Conservation (phyloP, 2,329 filamentous ascomycete genomes). For the Calycina herbarum region DNA sequence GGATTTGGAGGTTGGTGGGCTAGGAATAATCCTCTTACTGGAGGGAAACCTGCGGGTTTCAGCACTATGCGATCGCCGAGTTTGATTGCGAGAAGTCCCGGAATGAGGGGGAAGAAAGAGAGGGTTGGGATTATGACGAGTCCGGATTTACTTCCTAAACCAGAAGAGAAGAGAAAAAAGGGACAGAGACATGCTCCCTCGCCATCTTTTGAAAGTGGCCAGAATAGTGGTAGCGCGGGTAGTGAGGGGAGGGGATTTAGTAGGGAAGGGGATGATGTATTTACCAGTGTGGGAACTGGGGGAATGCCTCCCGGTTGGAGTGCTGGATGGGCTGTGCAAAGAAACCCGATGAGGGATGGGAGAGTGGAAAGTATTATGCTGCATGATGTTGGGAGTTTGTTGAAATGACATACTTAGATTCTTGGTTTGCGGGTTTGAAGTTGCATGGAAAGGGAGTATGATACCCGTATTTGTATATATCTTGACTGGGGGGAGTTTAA, state of each 20-base stretch:
- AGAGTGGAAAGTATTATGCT: conserved; percentile 33
- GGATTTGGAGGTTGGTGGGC: conserved; percentile 15
- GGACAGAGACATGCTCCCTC: conserved; percentile 14
- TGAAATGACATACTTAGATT: conserved; percentile 23
- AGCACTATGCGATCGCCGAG: conserved; percentile 16
- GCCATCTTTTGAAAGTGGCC: background rate
- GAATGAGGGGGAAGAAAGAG: conserved; percentile 24
- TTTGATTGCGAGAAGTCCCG: conserved; percentile 22
- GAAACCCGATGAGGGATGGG: conserved; percentile 15
- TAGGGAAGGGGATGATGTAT: conserved; percentile 20
- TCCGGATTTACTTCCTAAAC: conserved; percentile 26
- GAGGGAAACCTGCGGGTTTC: conserved; percentile 32
- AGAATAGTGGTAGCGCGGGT: conserved; percentile 20
- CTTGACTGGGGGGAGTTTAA: background rate
- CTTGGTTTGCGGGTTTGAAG: background rate
- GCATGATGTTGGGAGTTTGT: conserved; percentile 33
- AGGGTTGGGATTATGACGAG: conserved; percentile 32
- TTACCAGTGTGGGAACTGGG: conserved; percentile 11
- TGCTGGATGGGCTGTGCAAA: conserved; percentile 32
- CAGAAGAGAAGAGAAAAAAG: conserved; percentile 11
- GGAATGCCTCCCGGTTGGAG: conserved; percentile 31
- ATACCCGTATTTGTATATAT: background rate
- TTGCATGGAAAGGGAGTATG: background rate
- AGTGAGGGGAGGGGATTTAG: conserved; percentile 16
- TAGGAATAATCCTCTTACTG: conserved; percentile 24